phyloP scores from a whole-genome alignment of 192 early-diverging fungal species.

The Funneliformis mosseae region DNA sequence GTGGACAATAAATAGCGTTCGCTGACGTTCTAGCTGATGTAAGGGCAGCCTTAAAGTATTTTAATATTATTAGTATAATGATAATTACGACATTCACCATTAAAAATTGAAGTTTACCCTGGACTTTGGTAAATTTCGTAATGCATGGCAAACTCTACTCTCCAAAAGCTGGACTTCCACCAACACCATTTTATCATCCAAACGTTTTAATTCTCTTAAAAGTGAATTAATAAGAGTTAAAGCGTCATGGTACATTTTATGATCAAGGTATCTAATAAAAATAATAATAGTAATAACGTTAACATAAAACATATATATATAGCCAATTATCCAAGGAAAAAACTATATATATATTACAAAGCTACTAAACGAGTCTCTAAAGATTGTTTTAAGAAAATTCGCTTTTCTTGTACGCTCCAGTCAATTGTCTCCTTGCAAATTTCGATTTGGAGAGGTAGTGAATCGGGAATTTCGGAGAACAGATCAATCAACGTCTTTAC shows the following conservation, averaged over 20 bases:
- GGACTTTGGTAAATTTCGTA: constrained; percentile 92
- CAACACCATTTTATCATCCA: constrained; percentile 98
- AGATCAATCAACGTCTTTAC: constrained; percentile 84
- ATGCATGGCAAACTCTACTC: constrained; percentile 89
- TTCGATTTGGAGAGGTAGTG: constrained; percentile 86
- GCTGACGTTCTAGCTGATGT: constrained; percentile 96
- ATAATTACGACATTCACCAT: constrained; percentile 11
- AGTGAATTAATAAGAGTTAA: constrained; percentile 79
- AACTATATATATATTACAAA: constrained; percentile 54
- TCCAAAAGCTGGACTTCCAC: constrained; percentile 98
- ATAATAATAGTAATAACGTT: neutral
- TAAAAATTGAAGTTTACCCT: constrained; percentile 55
- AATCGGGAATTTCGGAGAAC: constrained; percentile 86
- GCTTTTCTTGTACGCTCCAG: constrained; percentile 90
- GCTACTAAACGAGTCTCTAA: constrained; percentile 92
- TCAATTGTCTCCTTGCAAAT: constrained; percentile 94
- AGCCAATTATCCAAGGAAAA: neutral
- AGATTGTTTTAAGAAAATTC: constrained; percentile 93
- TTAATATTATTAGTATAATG: constrained; percentile 32
- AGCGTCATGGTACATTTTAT: constrained; percentile 94
- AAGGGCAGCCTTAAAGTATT: constrained; percentile 72
- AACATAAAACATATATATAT: neutral
- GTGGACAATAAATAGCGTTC: constrained; percentile 98
- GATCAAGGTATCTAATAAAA: constrained; percentile 70
- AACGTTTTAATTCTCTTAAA: constrained; percentile 94